phyloP scores from a whole-genome alignment of 2,329 filamentous ascomycete species.

The Penicillium sp. region DNA sequence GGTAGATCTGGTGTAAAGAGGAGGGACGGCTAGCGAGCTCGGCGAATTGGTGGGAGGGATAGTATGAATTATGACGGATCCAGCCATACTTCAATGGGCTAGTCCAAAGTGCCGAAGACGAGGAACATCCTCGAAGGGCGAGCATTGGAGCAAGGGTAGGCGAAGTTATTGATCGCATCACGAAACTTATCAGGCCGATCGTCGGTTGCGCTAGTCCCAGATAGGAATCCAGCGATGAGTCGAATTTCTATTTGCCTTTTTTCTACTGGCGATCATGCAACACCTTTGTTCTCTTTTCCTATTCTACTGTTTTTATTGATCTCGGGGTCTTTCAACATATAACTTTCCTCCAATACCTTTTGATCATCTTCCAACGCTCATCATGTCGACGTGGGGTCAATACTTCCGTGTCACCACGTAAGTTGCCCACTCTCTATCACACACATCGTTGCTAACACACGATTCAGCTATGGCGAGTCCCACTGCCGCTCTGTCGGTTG shows the following conservation, averaged over 20 bases:
- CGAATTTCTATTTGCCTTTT: conserved; percentile 15
- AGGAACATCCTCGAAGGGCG: conserved; percentile 9
- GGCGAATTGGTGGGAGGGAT: conserved; percentile 31
- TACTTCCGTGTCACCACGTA: conserved; percentile 82
- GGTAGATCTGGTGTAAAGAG: conserved; percentile 63
- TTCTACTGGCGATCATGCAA: neutral
- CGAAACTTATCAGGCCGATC: conserved; percentile 19
- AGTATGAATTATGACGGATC: conserved; percentile 32
- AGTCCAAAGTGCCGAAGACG: conserved; percentile 6
- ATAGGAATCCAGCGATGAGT: conserved; percentile 26
- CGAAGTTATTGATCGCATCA: neutral
- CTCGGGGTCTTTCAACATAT: neutral
- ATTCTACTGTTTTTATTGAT: conserved; percentile 4
- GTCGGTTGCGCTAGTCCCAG: conserved; percentile 28
- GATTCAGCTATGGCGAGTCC: conserved; percentile 68
- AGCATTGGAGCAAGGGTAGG: conserved; percentile 26
- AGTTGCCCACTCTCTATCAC: conserved; percentile 31
- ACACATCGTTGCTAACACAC: conserved; percentile 20
- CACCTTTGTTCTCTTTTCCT: neutral
- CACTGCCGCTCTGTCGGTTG: conserved; percentile 92
- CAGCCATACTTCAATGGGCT: conserved; percentile 3
- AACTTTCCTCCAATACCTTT: neutral
- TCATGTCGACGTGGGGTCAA: conserved; percentile 84
- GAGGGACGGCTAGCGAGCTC: conserved; percentile 34
- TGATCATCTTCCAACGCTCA: conserved; percentile 25